phyloP scores from a whole-genome alignment of 164 flowering plant genomes.

The Buxus sempervirens region DNA sequence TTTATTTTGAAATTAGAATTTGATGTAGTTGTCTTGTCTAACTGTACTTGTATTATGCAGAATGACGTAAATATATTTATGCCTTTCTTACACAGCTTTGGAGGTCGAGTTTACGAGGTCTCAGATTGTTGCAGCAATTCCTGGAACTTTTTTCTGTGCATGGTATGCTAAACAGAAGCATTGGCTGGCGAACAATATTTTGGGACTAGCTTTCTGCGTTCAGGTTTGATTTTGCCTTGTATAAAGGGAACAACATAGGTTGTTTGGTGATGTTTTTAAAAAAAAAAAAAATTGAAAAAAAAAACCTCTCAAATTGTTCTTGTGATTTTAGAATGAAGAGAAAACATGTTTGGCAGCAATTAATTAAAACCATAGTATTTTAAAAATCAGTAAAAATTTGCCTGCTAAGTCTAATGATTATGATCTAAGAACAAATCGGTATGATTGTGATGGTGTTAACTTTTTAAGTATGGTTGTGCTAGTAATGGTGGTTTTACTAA shows the following conservation, averaged over 20 bases:
- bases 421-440: too few species aligned
- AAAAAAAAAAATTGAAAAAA: too few species aligned
- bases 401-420: too few species aligned
- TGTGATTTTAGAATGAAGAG: too few species aligned
- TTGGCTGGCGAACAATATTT: slow-evolving; percentile 90
- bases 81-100: slow-evolving; percentile 63
- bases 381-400: too few species aligned
- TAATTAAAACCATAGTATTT: too few species aligned
- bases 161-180: slow-evolving; percentile 97
- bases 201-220: slow-evolving; percentile 94
- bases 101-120: slow-evolving; percentile 93
- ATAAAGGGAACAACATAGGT: background rate
- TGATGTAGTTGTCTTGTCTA: slow-evolving; percentile 20
- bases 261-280: too few species aligned
- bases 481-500: too few species aligned
- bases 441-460: too few species aligned
- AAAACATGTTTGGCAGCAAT: too few species aligned
- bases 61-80: slow-evolving; percentile 37
- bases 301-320: too few species aligned
- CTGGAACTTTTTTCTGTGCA: slow-evolving; percentile 92
- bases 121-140: slow-evolving; percentile 85
- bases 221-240: slow-evolving; percentile 51
- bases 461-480: too few species aligned
- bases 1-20: slow-evolving; percentile 4
- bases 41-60: slow-evolving; percentile 28